Base-by-base conservation (phyloP, 768 basidiomycete species). In the Macrocybe gigantea region DNA sequence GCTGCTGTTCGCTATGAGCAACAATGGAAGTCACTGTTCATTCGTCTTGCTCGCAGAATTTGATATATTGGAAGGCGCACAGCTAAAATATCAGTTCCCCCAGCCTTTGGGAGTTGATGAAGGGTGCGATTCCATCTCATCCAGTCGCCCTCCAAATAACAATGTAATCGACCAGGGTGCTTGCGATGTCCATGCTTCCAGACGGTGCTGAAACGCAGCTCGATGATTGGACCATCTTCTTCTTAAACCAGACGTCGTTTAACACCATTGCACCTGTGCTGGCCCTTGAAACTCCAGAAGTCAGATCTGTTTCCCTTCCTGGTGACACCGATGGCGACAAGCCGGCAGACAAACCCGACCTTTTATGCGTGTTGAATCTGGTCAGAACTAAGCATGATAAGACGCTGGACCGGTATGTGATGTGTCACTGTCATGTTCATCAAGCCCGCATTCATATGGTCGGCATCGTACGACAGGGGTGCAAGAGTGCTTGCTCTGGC, bases 201-300 rank as follows among this genome's bases (percentile, higher is more conserved):
- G 96, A 99, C 64, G 96, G 96, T 5, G 96, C 93, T 31, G 95
- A 99, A 68, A 82, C 87, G 44, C 89, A 95, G 52, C 69, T 87
- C 15, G 92, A 95, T 63, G 96, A 98, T 66, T 98, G 94, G 94
- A 98, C 96, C 5, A 83, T 97, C 38, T 99, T 99, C 76, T 96
- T 95, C 65, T 79, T 99, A 49, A 97, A 97, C 62, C 96, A 97
- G 67, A 92, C 89, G 0, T 75, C 84, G 0, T 88, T 85, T 68
- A 93, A 93, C 60, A 85, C 83, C 12, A 90, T 95, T 53, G 79
- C 84, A 1, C 88, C 92, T 5, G 79, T 93, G 11, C 74, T 94
- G 37, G 82, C 88, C 1, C 68, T 86, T 53, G 86, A 87, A 56
- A 80, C 77, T 6, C 73, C 72, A 8, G 73, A 74, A 56, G 58